These are phyloP conservation scores for Pelargonium nanum DNA, from an alignment of 345 rosid genomes.

Conservation along the genomic window DNA sequence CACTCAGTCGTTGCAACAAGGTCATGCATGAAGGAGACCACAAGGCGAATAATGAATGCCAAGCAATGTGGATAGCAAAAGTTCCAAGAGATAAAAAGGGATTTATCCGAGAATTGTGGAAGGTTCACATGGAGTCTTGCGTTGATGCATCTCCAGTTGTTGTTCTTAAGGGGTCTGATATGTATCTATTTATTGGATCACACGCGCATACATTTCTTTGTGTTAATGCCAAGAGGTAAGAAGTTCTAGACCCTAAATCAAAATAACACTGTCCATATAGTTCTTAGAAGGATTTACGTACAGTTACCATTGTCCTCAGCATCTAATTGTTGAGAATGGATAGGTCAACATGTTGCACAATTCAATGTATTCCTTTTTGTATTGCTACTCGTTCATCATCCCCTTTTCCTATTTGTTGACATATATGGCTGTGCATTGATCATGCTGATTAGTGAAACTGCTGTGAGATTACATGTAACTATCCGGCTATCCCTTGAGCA, in stretches of 20 bases:
- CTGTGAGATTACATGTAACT: too few relatives aligned
- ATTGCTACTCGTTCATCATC: too few relatives aligned
- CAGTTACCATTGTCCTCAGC: too few relatives aligned
- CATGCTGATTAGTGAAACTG: too few relatives aligned
- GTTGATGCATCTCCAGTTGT: constrained; percentile 87
- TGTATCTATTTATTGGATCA: constrained; percentile 78
- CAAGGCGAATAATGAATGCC: constrained; percentile 14
- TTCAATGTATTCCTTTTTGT: too few relatives aligned
- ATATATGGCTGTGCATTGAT: too few relatives aligned
- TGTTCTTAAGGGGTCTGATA: constrained; percentile 45
- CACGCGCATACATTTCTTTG: constrained; percentile 68
- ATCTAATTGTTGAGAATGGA: too few relatives aligned
- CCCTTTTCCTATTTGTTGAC: too few relatives aligned
- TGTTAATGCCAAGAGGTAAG: constrained; percentile 63
- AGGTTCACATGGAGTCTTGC: constrained; percentile 80
- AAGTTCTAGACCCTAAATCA: background rate
- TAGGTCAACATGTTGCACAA: too few relatives aligned
- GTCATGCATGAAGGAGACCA: constrained; percentile 30
- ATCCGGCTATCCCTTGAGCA: too few relatives aligned
- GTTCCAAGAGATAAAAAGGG: constrained; percentile 30
- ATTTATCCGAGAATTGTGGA: constrained; percentile 59
- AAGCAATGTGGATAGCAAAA: constrained; percentile 27
- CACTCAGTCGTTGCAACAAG: constrained; percentile 78
- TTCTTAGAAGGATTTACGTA: background rate
- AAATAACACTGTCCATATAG: background rate